These are phyloP conservation scores for Alternaria atra DNA, from an alignment of 2,329 filamentous ascomycete genomes.

Conservation along the genomic window DNA sequence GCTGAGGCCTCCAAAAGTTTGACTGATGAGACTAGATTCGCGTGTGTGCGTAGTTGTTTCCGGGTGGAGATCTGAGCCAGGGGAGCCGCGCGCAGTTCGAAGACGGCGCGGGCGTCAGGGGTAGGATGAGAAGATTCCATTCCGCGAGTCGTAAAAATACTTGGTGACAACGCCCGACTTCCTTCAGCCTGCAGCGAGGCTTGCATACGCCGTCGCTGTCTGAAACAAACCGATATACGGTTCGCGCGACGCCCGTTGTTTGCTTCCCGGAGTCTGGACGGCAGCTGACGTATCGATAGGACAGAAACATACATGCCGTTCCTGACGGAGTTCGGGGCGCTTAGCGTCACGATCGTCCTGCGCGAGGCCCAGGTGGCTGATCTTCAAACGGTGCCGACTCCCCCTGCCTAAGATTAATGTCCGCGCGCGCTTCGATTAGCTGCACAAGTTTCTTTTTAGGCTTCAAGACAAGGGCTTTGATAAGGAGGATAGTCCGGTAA, in stretches of 20 bases:
- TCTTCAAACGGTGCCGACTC: slow-evolving; percentile 40
- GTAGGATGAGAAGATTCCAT: slow-evolving; percentile 25
- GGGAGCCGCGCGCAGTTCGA: slow-evolving; percentile 33
- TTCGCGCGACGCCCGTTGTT: slow-evolving; percentile 10
- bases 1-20: slow-evolving; percentile 19
- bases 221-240: slow-evolving; percentile 14
- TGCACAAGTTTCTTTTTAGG: slow-evolving; percentile 8
- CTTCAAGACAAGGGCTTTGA: slow-evolving; percentile 1
- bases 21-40: slow-evolving; percentile 19
- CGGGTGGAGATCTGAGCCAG: slow-evolving; percentile 26
- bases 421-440: slow-evolving; percentile 9
- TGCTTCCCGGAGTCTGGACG: slow-evolving; percentile 12
- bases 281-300: slow-evolving; percentile 27
- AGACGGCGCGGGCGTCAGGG: slow-evolving; percentile 24
- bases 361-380: slow-evolving; percentile 44
- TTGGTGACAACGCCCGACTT: slow-evolving; percentile 4
- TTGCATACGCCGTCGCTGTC: not conserved
- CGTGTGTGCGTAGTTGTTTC: slow-evolving; percentile 23
- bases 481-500: not conserved
- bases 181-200: not conserved
- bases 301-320: slow-evolving; percentile 21
- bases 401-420: slow-evolving; percentile 41
- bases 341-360: slow-evolving; percentile 29
- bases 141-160: slow-evolving; percentile 5
- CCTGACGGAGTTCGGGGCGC: slow-evolving; percentile 29